Percentiles rank a stretch among this genome's conserved stretches.
phyloP scores from a whole-genome alignment of 2,329 filamentous ascomycete genomes.

The Pseudophaeomoniella oleicola region DNA sequence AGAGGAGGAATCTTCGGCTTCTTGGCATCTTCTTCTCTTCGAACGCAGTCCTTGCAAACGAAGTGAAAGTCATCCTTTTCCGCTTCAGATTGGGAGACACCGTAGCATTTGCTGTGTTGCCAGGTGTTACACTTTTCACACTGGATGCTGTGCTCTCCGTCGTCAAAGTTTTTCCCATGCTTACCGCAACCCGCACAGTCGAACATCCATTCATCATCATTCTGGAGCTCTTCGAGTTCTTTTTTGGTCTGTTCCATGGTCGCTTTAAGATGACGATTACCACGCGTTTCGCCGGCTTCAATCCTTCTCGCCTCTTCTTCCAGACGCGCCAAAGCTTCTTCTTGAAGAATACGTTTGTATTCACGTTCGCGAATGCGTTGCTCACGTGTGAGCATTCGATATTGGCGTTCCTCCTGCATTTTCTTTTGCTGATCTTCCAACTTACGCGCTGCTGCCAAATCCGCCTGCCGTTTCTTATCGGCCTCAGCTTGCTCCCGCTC shows the following conservation, averaged over 20 bases:
- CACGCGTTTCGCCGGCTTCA: slow-evolving; percentile 46
- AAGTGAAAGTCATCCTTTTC: slow-evolving; percentile 81
- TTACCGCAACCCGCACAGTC: slow-evolving; percentile 81
- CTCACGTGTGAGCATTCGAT: slow-evolving; percentile 69
- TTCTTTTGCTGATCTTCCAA: slow-evolving; percentile 48
- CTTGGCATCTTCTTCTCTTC: slow-evolving; percentile 47
- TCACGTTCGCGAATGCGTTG: slow-evolving; percentile 77
- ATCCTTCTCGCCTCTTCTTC: slow-evolving; percentile 58
- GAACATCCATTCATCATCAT: slow-evolving; percentile 82
- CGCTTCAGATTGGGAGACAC: slow-evolving; percentile 62
- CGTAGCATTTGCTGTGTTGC: slow-evolving; percentile 91
- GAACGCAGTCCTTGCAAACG: slow-evolving; percentile 64
- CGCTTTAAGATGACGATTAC: slow-evolving; percentile 64
- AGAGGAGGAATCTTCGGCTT: slow-evolving; percentile 47
- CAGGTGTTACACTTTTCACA: slow-evolving; percentile 91
- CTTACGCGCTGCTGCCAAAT: slow-evolving; percentile 47
- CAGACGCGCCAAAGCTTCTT: slow-evolving; percentile 67
- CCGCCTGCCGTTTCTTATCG: slow-evolving; percentile 48
- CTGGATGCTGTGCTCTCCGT: slow-evolving; percentile 83
- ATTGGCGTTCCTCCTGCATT: slow-evolving; percentile 60
- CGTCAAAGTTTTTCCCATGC: slow-evolving; percentile 72
- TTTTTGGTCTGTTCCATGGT: slow-evolving; percentile 69
- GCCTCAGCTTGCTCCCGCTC: slow-evolving; percentile 59
- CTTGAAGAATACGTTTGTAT: slow-evolving; percentile 63
- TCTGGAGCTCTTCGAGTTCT: slow-evolving; percentile 57